phyloP scores from a whole-genome alignment of 768 basidiomycete genomes.

The Serendipita sp. region DNA sequence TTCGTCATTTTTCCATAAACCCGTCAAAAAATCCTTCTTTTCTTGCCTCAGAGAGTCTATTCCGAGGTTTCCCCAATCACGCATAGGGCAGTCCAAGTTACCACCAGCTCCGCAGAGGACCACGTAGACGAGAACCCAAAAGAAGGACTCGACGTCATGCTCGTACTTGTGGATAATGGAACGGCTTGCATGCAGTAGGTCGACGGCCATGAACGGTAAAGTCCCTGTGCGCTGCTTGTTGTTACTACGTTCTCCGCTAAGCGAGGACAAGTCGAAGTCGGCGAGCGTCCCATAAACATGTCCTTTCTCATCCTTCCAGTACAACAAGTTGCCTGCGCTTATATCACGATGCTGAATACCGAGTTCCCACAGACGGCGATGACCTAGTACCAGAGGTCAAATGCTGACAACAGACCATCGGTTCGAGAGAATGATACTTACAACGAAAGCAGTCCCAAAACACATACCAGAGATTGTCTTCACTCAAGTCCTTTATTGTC shows the following conservation, averaged over 20 bases:
- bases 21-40: too few species aligned
- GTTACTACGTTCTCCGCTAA: constrained; percentile 1
- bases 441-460: background rate
- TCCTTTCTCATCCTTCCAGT: constrained; percentile 8
- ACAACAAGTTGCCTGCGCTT: constrained; percentile 20
- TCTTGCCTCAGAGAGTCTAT: too few species aligned
- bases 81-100: too few species aligned
- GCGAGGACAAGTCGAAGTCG: constrained; percentile 18
- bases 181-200: constrained; percentile 14
- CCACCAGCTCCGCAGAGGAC: too few species aligned
- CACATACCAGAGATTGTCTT: background rate
- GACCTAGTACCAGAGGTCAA: constrained; percentile 12
- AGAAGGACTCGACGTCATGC: constrained; percentile 22
- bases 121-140: constrained; percentile 14
- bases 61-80: too few species aligned
- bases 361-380: constrained; percentile 16
- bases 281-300: constrained; percentile 15
- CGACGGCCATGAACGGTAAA: constrained; percentile 21
- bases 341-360: constrained; percentile 19
- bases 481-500: background rate
- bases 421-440: background rate
- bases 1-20: too few species aligned
- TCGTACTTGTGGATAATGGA: constrained; percentile 15
- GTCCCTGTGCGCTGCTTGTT: constrained; percentile 15
- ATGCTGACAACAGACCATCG: background rate